Conservation (phyloP, 345 rosid genomes). For the Gossypioides kirkii region DNA sequence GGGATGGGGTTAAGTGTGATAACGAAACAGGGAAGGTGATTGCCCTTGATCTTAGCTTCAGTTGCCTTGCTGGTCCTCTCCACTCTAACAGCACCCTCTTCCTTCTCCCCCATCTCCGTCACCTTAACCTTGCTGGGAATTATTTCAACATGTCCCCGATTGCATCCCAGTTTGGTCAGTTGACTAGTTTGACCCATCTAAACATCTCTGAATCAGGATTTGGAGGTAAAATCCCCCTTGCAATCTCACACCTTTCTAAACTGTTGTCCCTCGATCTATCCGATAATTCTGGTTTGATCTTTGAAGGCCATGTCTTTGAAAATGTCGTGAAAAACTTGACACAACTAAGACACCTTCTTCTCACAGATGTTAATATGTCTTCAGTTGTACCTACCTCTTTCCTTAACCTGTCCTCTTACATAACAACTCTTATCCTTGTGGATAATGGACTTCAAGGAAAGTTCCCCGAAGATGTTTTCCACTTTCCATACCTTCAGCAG, state of each 20-base stretch:
- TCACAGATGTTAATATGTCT: background rate
- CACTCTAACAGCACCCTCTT: slow-evolving; percentile 6
- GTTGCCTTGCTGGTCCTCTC: background rate
- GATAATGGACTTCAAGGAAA: background rate
- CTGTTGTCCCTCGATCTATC: background rate
- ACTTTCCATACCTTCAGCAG: slow-evolving; percentile 4
- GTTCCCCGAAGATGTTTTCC: slow-evolving; percentile 6
- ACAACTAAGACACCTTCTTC: background rate
- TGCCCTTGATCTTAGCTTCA: slow-evolving; percentile 22
- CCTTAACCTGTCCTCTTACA: slow-evolving; percentile 7
- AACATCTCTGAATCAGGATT: too few relatives aligned
- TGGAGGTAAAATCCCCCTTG: too few relatives aligned
- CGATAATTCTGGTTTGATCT: background rate
- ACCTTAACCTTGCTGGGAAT: slow-evolving; percentile 19
- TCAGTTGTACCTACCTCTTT: background rate
- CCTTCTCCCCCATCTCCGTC: slow-evolving; percentile 2
- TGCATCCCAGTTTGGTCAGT: slow-evolving; percentile 17
- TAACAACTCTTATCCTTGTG: background rate
- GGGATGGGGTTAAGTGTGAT: slow-evolving; percentile 24
- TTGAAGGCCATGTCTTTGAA: background rate
- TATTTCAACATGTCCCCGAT: slow-evolving; percentile 5
- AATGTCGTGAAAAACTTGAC: background rate
- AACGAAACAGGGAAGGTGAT: slow-evolving; percentile 11
- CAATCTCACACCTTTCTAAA: slow-evolving; percentile 11
- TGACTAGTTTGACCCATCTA: background rate